Base-by-base conservation (phyloP, 306 rosid genomes). In the Quercus rubra region DNA sequence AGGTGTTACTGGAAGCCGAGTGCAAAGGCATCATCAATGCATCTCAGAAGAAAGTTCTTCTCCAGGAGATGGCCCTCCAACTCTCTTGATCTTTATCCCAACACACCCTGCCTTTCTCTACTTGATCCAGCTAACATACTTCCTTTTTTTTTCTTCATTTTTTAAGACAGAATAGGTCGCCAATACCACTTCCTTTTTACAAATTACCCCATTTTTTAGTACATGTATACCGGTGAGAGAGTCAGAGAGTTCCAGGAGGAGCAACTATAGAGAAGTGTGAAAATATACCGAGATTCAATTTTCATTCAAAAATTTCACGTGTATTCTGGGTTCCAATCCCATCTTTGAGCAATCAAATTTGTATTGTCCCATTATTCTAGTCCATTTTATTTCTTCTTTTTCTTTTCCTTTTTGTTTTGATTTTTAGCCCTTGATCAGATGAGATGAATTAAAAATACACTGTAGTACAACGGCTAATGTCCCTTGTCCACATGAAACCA, bases 1-100 rank as follows among this genome's bases (percentile, higher is more conserved):
- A 91, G 25, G 93, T 89, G 20, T 78, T 91, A 78, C 74, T 89
- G 78, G 96, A 91, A 74, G 96, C 96, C 0, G 96, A 91, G 85
- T 81, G 87, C 77, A 83, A 88, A 79, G 93, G 96, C 80, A 77
- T 86, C 71, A 91, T 91, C 31, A 86, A 83, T 83, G 90, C 93
- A 63, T 89, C 86, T 68, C 96, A 91, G 81, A 89, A 88, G 88
- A 89, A 76, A 81, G 78, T 73, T 67, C 89, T 91, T 67, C 87
- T 91, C 51, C 90, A 88, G 75, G 85, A 89, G 77, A 83, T 91
- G 85, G 96, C 93, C 75, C 81, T 91, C 81, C 82, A 67, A 71
- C 93, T 91, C 63, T 85, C 92, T 46, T 89, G 82, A 89, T 80
- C 52, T 67, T 21, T 46, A 20, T 57, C 25, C 49, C 13, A 15